Conservation (phyloP, 2,329 filamentous ascomycete species). For the Knoxdaviesia capensis region DNA sequence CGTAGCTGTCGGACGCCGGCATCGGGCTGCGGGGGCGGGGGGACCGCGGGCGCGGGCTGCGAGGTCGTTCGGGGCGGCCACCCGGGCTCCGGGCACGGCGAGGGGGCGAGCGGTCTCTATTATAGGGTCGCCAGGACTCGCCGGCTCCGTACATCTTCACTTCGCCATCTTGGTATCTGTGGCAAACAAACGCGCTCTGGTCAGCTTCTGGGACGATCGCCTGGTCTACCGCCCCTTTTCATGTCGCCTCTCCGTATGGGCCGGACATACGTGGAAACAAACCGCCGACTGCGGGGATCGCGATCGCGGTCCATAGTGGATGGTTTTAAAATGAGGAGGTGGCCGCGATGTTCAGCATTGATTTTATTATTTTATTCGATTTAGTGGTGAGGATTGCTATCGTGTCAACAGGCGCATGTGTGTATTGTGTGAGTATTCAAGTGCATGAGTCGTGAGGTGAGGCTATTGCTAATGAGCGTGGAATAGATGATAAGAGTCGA, state of each 20-base stretch:
- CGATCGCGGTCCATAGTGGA: slow-evolving; percentile 17
- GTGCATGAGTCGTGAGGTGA: no score
- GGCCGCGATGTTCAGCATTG: not conserved
- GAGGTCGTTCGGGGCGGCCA: slow-evolving; percentile 13
- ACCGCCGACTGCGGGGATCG: slow-evolving; percentile 15
- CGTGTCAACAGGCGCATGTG: no score
- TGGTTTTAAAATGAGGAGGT: slow-evolving; percentile 1
- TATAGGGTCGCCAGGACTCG: slow-evolving; percentile 39
- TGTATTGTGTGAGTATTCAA: no score
- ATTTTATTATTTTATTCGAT: no score
- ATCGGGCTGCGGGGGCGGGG: slow-evolving; percentile 17
- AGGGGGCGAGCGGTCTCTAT: slow-evolving; percentile 22
- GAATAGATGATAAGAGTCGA: no score
- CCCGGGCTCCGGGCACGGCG: slow-evolving; percentile 13
- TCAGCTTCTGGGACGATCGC: no score
- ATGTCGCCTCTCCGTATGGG: not conserved
- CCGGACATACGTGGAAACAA: slow-evolving; percentile 5
- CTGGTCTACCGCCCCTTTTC: no score
- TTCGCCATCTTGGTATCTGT: slow-evolving; percentile 39
- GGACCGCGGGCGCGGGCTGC: slow-evolving; percentile 13
- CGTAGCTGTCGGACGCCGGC: slow-evolving; percentile 22
- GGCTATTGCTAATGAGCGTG: no score
- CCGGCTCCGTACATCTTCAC: slow-evolving; percentile 41
- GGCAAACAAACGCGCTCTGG: not conserved
- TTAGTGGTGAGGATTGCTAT: no score